Evolutionary conservation across 345 rosid species (phyloP).

Genomic region (Abelmoschus esculentus): DNA sequence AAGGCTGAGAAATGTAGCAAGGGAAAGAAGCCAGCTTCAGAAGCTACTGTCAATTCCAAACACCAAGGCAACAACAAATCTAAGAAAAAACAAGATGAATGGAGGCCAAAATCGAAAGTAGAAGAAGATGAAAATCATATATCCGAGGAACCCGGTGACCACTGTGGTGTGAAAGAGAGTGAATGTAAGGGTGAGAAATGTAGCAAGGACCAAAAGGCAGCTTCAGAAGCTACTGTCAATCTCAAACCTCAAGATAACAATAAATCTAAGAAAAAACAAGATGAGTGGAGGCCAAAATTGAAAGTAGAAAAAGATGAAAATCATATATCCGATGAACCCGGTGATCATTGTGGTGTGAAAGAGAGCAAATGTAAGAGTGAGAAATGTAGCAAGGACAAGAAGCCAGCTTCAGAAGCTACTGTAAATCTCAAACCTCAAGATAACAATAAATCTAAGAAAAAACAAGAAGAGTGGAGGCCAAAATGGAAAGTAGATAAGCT

Average conservation of each 20-base stretch:
- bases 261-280: constrained; percentile 1
- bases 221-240: neutral
- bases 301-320: neutral
- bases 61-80: too few relatives aligned
- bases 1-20: neutral
- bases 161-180: too few relatives aligned
- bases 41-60: neutral
- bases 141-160: too few relatives aligned
- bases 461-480: too few relatives aligned
- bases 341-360: neutral
- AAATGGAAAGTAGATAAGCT: neutral
- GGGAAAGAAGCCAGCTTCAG: neutral
- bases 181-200: too few relatives aligned
- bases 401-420: neutral
- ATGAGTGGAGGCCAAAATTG: neutral
- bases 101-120: too few relatives aligned
- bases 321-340: neutral
- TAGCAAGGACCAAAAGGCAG: neutral
- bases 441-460: too few relatives aligned
- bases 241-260: neutral
- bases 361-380: neutral
- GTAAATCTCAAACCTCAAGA: neutral
- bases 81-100: too few relatives aligned
- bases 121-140: neutral
- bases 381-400: neutral